phyloP scores from a whole-genome alignment of 805 yeast species.

The Cyberlindnera mrakii region DNA sequence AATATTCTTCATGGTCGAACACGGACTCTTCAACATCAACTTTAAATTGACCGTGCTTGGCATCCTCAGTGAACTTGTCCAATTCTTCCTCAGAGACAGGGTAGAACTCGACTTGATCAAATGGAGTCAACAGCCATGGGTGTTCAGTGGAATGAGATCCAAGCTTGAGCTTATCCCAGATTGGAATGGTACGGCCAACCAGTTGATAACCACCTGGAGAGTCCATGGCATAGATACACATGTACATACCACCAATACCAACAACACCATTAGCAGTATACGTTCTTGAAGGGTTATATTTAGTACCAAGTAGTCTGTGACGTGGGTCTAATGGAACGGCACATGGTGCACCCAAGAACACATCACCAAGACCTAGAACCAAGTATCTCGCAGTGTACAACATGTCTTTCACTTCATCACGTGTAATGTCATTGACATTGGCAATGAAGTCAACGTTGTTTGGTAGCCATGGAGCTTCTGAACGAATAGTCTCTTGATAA shows the following conservation, averaged over 20 bases:
- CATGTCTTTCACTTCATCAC: slow-evolving; percentile 75
- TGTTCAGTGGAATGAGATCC: slow-evolving; percentile 55
- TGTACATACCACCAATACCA: slow-evolving; percentile 97
- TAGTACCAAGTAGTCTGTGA: slow-evolving; percentile 85
- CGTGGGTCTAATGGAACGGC: slow-evolving; percentile 98
- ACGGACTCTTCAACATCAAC: slow-evolving; percentile 71
- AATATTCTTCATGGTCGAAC: slow-evolving; percentile 77
- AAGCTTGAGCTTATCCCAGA: slow-evolving; percentile 90
- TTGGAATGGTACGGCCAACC: slow-evolving; percentile 94
- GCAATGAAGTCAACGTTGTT: slow-evolving; percentile 95
- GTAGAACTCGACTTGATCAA: slow-evolving; percentile 91
- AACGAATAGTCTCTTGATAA: slow-evolving; percentile 88
- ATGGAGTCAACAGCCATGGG: slow-evolving; percentile 90
- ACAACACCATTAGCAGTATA: slow-evolving; percentile 96
- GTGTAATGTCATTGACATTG: slow-evolving; percentile 72
- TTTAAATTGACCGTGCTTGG: slow-evolving; percentile 71
- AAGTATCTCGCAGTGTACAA: slow-evolving; percentile 84
- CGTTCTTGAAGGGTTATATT: slow-evolving; percentile 94
- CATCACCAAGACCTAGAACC: slow-evolving; percentile 95
- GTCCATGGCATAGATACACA: slow-evolving; percentile 94
- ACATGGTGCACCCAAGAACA: slow-evolving; percentile 96
- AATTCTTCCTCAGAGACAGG: slow-evolving; percentile 85
- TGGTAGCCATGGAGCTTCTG: slow-evolving; percentile 96
- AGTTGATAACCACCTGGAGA: slow-evolving; percentile 98
- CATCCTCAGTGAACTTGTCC: slow-evolving; percentile 63